Conservation (phyloP, 2,329 filamentous ascomycete genomes). For the Fusarium sp. region DNA sequence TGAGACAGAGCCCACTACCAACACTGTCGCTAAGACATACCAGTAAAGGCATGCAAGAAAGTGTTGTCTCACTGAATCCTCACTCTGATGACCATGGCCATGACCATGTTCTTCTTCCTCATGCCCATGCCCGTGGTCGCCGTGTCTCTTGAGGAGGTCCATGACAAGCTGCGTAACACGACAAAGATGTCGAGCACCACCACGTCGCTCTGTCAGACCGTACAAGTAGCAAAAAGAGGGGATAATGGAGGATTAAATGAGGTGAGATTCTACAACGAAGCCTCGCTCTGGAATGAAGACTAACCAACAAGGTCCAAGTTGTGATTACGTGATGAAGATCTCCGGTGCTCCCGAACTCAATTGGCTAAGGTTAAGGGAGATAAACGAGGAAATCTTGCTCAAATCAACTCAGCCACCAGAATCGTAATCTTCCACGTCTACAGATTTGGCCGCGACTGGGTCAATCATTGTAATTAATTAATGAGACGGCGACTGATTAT, state of each 20-base stretch:
- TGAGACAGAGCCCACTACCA: conserved; percentile 35
- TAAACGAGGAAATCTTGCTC: conserved; percentile 41
- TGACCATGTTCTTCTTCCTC: conserved; percentile 38
- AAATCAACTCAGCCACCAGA: conserved; percentile 39
- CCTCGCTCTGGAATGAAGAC: conserved; percentile 22
- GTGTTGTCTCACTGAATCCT: conserved; percentile 47
- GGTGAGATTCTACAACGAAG: conserved; percentile 1
- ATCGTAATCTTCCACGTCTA: neutral
- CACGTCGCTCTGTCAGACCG: no score
- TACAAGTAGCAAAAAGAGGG: neutral
- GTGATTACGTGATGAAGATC: conserved; percentile 46
- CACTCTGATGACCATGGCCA: conserved; percentile 41
- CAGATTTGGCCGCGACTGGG: neutral
- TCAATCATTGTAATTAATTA: no score
- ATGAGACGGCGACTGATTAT: neutral
- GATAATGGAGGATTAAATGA: neutral
- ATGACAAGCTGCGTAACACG: conserved; percentile 21
- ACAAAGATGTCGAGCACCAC: conserved; percentile 11
- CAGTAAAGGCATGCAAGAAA: conserved; percentile 47
- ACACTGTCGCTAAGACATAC: conserved; percentile 41
- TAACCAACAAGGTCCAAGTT: conserved; percentile 22
- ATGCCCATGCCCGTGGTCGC: conserved; percentile 39
- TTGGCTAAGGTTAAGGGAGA: conserved; percentile 18
- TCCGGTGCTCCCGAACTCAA: conserved; percentile 30
- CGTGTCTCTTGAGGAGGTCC: conserved; percentile 42